Base-by-base conservation (phyloP, 2,329 filamentous ascomycete species). In the Capronia americana region DNA sequence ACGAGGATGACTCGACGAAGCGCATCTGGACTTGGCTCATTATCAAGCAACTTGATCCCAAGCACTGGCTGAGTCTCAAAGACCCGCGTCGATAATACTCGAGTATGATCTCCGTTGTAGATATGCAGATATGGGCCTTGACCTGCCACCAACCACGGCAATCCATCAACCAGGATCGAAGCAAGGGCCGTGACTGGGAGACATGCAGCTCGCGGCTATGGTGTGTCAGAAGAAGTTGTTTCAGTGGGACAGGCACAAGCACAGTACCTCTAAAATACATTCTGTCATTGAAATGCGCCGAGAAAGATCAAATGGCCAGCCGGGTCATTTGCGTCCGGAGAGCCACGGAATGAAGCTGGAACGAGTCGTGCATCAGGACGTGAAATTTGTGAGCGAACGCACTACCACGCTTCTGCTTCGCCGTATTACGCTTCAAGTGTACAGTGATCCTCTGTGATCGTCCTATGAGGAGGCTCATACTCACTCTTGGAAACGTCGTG, bases 111-210 rank as follows among this genome's bases (percentile, higher is more conserved):
- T 64, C 79, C 78, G n/a, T 73, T 68, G 62, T 71, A 75, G 26
- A 77, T 55, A 57, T 77, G 72, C 10, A 77, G 68, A 64, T 74
- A 77, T 24, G 76, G 74, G 0, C 80, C 80, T 71, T 79, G 76
- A 2, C 79, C 79, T 64, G 77, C 74, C 12, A 82, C 57, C 38
- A 82, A 65, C 53, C 80, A 68, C 28, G 71, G 67, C 12, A 53
- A 63, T 62, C 71, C 69, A 41, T 69, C 68, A 66, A 77, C 67
- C 53, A 70, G 67, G 61, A 79, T 63, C 28, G 72, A 72, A 70
- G 76, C 75, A 44, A 82, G 70, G 54, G 78, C 77, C 65, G 79
- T 79, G 67, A 81, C 76, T 34, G 80, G 80, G 48, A 82, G 75
- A 73, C 77, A 79, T 38, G 65, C 38, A 53, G 56, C 60, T 48